Conservation (phyloP, 441 rosid species). For the Iberis amara region DNA sequence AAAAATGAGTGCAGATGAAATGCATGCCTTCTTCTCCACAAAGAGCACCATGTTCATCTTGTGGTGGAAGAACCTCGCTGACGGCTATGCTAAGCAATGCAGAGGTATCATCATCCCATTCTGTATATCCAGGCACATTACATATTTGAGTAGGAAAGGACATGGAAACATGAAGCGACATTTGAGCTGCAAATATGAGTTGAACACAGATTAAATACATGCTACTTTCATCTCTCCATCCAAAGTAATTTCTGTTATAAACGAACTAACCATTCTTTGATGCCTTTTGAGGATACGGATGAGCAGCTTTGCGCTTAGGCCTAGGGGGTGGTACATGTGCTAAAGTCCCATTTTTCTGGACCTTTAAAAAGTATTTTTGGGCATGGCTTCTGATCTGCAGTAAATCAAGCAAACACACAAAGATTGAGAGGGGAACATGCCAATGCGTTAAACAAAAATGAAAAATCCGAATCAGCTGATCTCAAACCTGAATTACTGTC, state of each 20-base stretch:
- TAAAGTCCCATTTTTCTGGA: slow-evolving; percentile 56
- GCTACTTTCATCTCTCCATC: neutral
- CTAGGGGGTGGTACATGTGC: slow-evolving; percentile 79
- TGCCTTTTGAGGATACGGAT: slow-evolving; percentile 67
- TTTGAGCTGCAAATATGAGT: slow-evolving; percentile 41
- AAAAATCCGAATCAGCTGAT: too few species aligned
- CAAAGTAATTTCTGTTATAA: neutral
- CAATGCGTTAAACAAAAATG: slow-evolving; percentile 7
- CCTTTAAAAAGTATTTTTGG: slow-evolving; percentile 64
- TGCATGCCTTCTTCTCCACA: slow-evolving; percentile 52
- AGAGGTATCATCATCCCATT: slow-evolving; percentile 68
- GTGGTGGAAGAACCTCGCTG: slow-evolving; percentile 34
- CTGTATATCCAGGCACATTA: slow-evolving; percentile 40
- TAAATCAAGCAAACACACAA: neutral
- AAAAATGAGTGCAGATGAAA: slow-evolving; percentile 27
- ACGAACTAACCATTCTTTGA: slow-evolving; percentile 44
- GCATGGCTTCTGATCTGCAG: slow-evolving; percentile 61
- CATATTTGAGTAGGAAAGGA: slow-evolving; percentile 44
- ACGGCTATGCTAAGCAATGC: slow-evolving; percentile 42
- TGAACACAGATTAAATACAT: slow-evolving; percentile 9
- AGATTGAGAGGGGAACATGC: neutral
- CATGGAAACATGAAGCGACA: slow-evolving; percentile 51
- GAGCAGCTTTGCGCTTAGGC: slow-evolving; percentile 67
- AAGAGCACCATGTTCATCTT: slow-evolving; percentile 46
- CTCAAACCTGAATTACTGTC: slow-evolving; percentile 60